Percentiles rank a stretch among this genome's conserved stretches.
These are phyloP conservation scores for Smithsoniella earleae DNA, from an alignment of 163 green algal species.

Conservation along the genomic window DNA sequence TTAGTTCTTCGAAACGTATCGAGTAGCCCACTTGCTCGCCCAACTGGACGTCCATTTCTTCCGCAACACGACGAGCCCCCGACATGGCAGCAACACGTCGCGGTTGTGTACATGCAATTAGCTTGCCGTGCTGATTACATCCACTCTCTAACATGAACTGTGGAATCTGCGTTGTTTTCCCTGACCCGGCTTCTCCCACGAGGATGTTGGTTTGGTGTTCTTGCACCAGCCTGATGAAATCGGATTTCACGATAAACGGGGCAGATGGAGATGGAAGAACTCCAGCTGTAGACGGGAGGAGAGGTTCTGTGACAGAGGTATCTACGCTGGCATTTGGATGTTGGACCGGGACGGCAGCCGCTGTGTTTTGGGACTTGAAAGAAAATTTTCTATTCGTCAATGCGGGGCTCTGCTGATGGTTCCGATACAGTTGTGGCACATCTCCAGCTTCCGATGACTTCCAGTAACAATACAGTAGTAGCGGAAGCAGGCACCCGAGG, in stretches of 20 bases:
- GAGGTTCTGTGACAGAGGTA: too few species aligned
- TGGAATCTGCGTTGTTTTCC: slow-evolving; percentile 96
- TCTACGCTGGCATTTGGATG: too few species aligned
- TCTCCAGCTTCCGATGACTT: not conserved
- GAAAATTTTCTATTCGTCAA: too few species aligned
- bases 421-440: not conserved
- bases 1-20: slow-evolving; percentile 98
- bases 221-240: slow-evolving; percentile 90
- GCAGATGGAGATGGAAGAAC: too few species aligned
- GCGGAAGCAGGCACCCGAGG: not conserved
- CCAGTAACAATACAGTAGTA: not conserved
- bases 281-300: too few species aligned
- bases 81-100: slow-evolving; percentile 93
- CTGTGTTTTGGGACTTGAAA: too few species aligned
- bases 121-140: slow-evolving; percentile 61
- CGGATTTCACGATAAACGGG: too few species aligned
- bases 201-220: slow-evolving; percentile 88
- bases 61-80: slow-evolving; percentile 86
- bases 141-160: slow-evolving; percentile 93
- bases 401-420: too few species aligned
- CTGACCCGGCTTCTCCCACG: slow-evolving; percentile 86
- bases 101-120: slow-evolving; percentile 94
- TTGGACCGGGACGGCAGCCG: too few species aligned
- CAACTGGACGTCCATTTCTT: slow-evolving; percentile 97
- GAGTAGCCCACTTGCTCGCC: slow-evolving; percentile 97